Evolutionary conservation across 345 rosid genomes (phyloP), one percentile per base, ranked within the genome.

Genomic region (Citrus sp.): DNA sequence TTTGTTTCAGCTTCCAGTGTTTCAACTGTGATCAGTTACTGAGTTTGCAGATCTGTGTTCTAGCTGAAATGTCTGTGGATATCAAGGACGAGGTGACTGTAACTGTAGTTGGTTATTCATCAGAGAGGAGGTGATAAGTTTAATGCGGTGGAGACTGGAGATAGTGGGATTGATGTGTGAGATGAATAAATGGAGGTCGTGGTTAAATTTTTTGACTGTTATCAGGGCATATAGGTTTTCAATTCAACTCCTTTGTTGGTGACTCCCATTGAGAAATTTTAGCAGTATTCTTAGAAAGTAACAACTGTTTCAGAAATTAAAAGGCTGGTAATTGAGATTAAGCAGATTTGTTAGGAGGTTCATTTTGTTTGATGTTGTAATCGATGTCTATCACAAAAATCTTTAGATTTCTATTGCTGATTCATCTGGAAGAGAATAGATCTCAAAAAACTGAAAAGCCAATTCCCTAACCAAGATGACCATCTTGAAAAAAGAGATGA

Each of bases 1-100:
- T 24, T 61, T 56, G 9, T 40, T 74, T 73, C 10, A 37, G 22
- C 66, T 58, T 73, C 40, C 25, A 5, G 14, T 6, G 54, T 73
- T 24, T 60, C 62, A 27, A 22, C 55, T 19, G 3, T 27, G 8
- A 16, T 46, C 18, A 13, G 51, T 46, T 46, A 46, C 51, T 64
- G 42, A 38, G 72, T 67, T 65, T 58, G 67, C 51, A 38, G 70
- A 68, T 77, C 78, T 81, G 80, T 55, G 80, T 1, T 58, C 49
- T 67, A 18, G 28, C 49, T 27, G 42, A 58, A 72, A 66, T 28
- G 30, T 65, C 9, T 72, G 24, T 37, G 46, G 19, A 6, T 66
- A 65, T 18, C 32, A 49, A 71, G 56, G 34, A 46, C 25, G 72
- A 7, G 59, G 70, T 37, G 22, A 40, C 37, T 58, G 69, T 32